Base-by-base conservation (phyloP, 306 rosid genomes). In the Cucurbita argyrosperma region DNA sequence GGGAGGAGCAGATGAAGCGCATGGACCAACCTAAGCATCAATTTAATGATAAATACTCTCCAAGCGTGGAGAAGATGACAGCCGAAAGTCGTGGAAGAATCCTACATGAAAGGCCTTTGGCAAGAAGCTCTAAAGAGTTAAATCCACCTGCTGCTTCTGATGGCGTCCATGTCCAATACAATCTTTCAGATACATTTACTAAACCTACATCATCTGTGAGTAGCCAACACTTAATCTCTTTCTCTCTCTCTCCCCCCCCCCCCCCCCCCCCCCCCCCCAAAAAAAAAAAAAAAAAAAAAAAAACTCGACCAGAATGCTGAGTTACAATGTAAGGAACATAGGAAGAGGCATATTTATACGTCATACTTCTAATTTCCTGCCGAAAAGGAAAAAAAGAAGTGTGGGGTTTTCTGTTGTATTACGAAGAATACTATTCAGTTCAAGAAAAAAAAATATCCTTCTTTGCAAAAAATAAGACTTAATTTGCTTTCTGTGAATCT, bases 101-200 rank as follows among this genome's bases (percentile, higher is more conserved):
- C 79, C 77, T 94, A 60, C 96, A 97, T 79, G 99, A 94, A 84
- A 91, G 79, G 76, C 91, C 99, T 77, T 81, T 91, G 79, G 89
- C 90, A 63, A 82, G 84, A 85, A 91, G 89, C 79, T 61, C 79
- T 19, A 81, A 84, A 80, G 88, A 83, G 80, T 76, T 81, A 58
- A 77, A 79, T 75, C n/a, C 95, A 76, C 83, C 90, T 26, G 63
- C 73, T 75, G 49, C 83, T 79, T 78, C 95, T 75, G 75, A 83
- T 4, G 85, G 80, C 40, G 85, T 94, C 83, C 88, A 91, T 2
- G 92, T 89, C 78, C 96, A 91, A 61, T 89, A 72, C 79, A 84
- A 87, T 88, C 99, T 94, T 81, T 84, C 90, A 35, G 99, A 94
- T 80, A 94, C 99, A 71, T 94, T 94, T 83, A 88, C 79, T 1